Base-by-base conservation (phyloP, 192 early-diverging fungal species). In the Coemansia sp. region DNA sequence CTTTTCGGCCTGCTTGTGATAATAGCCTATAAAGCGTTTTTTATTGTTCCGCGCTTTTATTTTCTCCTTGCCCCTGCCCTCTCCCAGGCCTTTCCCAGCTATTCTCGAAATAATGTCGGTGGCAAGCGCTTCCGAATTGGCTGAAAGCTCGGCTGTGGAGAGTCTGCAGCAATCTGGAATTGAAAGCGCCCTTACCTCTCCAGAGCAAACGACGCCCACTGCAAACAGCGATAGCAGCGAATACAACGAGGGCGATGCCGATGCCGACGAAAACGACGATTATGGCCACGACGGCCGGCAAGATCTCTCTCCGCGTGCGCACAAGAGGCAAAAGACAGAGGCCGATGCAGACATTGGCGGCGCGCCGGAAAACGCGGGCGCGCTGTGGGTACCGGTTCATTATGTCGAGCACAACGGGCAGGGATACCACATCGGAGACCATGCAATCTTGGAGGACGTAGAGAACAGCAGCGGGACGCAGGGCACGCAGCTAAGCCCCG, bases 391-490 rank as follows among this genome's bases (percentile, higher is more conserved):
- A 13, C 39, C 3, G 8, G 16, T 13, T 1, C 13, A 18, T 5
- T 16, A 10, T 32, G 68, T 55, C 16, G 73, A 75, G 56, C 69
- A 72, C 62, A 32, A 54, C 20, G 69, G 69, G 2, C 69, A 50
- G 16, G 25, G 14, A 11, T 75, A 66, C 61, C 45, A 72, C 42
- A 51, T 69, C 14, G 78, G 78, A 39, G 77, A 79, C 77, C 77
- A 79, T 18, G 71, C 63, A 25, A 22, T 67, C 14, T 50, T 79
- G 22, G 55, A 71, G 1, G 76, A 79, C 65, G n/a, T 39, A 0
- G 73, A 68, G 0, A 72, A 75, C 42, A 35, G 49, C 42, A 71
- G 72, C 57, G 68, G 72, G 23, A 65, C 65, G 8, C 22, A 30
- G 45, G 78, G 58, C 23, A 75, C 69, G 1, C 46, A 32, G 28